Conservation (phyloP, 331 rosid species). For the Arachis monticola region DNA sequence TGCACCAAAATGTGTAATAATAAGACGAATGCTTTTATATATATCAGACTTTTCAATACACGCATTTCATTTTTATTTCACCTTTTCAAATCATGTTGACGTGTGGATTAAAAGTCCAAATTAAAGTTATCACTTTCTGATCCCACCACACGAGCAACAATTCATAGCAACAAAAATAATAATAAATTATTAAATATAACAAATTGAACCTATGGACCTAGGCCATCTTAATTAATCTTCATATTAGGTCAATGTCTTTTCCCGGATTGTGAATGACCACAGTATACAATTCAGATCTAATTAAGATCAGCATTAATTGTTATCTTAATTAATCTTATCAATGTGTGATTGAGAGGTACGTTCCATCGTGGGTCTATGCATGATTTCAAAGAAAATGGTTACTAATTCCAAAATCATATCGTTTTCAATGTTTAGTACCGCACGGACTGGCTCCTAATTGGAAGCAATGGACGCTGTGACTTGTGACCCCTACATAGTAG, state of each 20-base stretch:
- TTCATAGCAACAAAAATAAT: constrained; percentile 7
- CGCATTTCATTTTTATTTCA: constrained; percentile 29
- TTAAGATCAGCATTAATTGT: not conserved
- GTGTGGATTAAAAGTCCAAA: constrained; percentile 18
- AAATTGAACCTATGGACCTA: not conserved
- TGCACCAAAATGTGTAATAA: constrained; percentile 38
- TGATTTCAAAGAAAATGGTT: constrained; percentile 34
- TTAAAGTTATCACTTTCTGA: constrained; percentile 31
- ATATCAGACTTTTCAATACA: constrained; percentile 39
- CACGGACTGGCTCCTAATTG: constrained; percentile 37
- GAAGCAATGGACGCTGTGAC: constrained; percentile 28
- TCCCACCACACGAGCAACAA: constrained; percentile 55
- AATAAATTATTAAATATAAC: not conserved
- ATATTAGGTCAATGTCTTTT: constrained; percentile 41
- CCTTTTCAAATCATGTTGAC: constrained; percentile 38
- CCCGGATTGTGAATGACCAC: constrained; percentile 45
- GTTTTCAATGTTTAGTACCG: constrained; percentile 31
- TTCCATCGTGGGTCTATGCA: constrained; percentile 15
- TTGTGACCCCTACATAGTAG: too few relatives aligned
- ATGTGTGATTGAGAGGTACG: constrained; percentile 41
- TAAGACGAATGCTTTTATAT: constrained; percentile 38
- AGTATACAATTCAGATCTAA: constrained; percentile 16
- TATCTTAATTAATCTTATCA: constrained; percentile 31
- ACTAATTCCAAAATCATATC: constrained; percentile 24
- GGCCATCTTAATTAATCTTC: not conserved